Conservation (phyloP, 495 filamentous ascomycete genomes). For the Podospora conica region DNA sequence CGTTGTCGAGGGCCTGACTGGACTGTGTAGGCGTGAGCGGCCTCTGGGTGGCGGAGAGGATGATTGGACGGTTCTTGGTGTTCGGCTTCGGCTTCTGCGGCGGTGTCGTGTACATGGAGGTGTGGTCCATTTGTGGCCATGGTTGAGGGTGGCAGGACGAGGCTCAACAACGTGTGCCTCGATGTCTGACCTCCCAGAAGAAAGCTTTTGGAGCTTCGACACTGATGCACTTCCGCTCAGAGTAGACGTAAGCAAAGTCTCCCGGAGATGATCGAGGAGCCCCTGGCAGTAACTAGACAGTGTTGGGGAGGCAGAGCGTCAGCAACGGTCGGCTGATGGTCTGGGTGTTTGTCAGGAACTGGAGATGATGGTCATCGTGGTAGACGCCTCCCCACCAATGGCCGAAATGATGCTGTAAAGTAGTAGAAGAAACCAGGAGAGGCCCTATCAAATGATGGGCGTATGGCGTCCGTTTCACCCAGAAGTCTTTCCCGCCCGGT, state of each 20-base stretch:
- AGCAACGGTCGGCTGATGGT: conserved; percentile 26
- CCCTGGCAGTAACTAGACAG: not conserved
- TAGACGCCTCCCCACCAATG: conserved; percentile 11
- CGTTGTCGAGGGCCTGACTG: not conserved
- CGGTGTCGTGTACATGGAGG: not conserved
- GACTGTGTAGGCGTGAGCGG: not conserved
- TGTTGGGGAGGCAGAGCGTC: conserved; percentile 3
- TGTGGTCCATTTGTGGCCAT: not conserved
- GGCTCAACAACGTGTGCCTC: conserved; percentile 4
- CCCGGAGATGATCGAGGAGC: not conserved
- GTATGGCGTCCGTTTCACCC: conserved; percentile 7
- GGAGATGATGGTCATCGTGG: conserved; percentile 19
- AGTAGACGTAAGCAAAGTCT: not conserved
- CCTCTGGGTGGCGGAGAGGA: not conserved
- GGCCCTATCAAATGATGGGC: conserved; percentile 17
- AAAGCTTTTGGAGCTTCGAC: not conserved
- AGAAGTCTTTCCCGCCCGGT: conserved; percentile 3
- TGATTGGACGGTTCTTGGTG: not conserved
- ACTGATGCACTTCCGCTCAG: conserved; percentile 1
- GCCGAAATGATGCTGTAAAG: conserved; percentile 1
- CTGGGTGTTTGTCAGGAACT: conserved; percentile 22
- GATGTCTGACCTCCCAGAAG: not conserved
- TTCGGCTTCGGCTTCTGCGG: conserved; percentile 8
- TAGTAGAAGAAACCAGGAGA: conserved; percentile 11
- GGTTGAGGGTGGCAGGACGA: not conserved